A percentile compares a stretch with the other conserved stretches of the same genome.
Conservation (phyloP, 495 filamentous ascomycete genomes). For the Neurospora sp. region DNA sequence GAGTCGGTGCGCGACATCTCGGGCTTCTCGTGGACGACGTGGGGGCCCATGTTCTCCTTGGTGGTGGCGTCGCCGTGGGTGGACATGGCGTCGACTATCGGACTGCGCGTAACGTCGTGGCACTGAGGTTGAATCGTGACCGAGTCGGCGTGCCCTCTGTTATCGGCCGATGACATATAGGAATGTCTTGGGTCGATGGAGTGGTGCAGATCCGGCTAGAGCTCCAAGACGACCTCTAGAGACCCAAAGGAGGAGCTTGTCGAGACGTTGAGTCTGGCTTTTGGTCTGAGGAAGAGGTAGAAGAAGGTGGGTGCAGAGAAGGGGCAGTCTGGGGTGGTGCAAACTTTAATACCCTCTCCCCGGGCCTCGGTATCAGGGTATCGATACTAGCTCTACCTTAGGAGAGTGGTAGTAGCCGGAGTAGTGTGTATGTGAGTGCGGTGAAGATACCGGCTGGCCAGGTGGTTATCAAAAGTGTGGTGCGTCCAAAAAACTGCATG, state of each 20-base stretch:
- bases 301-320: not conserved
- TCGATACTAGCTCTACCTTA: not conserved
- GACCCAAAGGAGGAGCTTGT: not conserved
- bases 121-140: not conserved
- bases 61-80: not conserved
- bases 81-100: not conserved
- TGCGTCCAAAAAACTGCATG: not conserved
- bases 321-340: not conserved
- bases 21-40: not conserved
- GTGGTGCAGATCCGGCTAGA: not conserved
- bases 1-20: not conserved
- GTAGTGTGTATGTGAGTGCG: not conserved
- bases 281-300: not conserved
- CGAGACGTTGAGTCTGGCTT: not conserved
- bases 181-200: not conserved
- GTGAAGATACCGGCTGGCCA: not conserved
- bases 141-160: not conserved
- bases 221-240: not conserved
- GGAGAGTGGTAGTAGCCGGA: not conserved
- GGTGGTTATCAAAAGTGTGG: not conserved
- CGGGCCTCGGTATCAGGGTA: not conserved
- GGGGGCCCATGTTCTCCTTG: not conserved
- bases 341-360: not conserved
- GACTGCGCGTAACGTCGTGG: not conserved
- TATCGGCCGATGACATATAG: not conserved